Percentiles rank a stretch among this genome's conserved stretches.
Evolutionary conservation across 75 land plant genomes (phyloP).

Genomic region (Azolla pinnata): DNA sequence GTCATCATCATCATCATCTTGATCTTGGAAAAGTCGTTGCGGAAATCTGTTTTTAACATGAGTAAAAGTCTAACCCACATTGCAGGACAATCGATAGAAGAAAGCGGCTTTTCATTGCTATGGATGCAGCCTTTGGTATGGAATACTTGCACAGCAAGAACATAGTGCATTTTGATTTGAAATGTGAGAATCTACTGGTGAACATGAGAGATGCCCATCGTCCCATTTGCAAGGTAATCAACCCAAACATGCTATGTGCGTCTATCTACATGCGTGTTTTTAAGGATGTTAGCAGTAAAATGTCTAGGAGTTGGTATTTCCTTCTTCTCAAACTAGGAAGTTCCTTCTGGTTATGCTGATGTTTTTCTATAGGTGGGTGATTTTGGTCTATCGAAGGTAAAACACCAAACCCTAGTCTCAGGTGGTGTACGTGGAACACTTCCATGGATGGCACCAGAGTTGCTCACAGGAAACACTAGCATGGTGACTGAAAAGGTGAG

Average conservation of each 20-base stretch:
- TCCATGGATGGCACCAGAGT: conserved; percentile 99
- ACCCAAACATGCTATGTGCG: not conserved
- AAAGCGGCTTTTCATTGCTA: conserved; percentile 63
- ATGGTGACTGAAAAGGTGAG: conserved; percentile 81
- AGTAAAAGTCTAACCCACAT: no score
- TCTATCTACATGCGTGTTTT: no score
- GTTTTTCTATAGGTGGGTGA: conserved; percentile 90
- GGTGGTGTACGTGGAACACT: conserved; percentile 94
- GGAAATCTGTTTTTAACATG: no score
- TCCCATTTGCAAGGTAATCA: conserved; percentile 84
- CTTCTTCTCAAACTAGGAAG: no score
- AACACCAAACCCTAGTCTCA: conserved; percentile 80
- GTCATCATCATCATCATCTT: no score
- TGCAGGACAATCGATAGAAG: conserved; percentile 80
- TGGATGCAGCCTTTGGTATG: conserved; percentile 99
- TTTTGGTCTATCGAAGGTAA: conserved; percentile 85
- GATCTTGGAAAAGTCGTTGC: no score
- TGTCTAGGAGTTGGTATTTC: no score
- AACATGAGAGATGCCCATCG: conserved; percentile 86
- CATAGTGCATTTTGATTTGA: conserved; percentile 94
- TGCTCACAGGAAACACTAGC: conserved; percentile 67
- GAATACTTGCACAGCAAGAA: conserved; percentile 82
- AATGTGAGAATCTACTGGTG: conserved; percentile 88
- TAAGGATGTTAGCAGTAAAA: no score
- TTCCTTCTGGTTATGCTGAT: no score